These are phyloP conservation scores for Metschnikowia rubicola DNA, from an alignment of 805 yeast genomes.

Conservation along the genomic window DNA sequence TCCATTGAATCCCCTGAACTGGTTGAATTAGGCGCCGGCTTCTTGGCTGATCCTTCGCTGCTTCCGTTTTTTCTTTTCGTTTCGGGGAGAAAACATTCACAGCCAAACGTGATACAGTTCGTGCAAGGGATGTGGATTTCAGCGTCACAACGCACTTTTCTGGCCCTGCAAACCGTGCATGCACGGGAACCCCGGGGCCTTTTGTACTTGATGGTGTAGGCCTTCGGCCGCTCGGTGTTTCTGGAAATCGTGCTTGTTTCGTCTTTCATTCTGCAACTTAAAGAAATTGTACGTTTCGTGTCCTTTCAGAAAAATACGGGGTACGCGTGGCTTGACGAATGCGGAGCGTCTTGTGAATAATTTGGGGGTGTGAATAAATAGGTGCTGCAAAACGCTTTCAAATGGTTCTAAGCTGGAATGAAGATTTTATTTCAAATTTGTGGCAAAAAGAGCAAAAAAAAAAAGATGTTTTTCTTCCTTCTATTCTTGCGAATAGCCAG, in stretches of 20 bases:
- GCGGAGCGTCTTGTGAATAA: too few relatives aligned
- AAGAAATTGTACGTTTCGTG: neutral
- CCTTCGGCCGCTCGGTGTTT: slow-evolving; percentile 13
- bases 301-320: too few relatives aligned
- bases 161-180: slow-evolving; percentile 70
- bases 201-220: slow-evolving; percentile 45
- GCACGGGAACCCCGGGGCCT: slow-evolving; percentile 67
- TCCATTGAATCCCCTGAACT: neutral
- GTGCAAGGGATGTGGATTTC: slow-evolving; percentile 51
- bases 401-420: too few relatives aligned
- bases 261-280: neutral
- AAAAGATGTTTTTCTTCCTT: too few relatives aligned
- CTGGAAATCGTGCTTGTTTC: neutral
- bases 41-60: neutral
- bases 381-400: too few relatives aligned
- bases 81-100: slow-evolving; percentile 68
- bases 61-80: slow-evolving; percentile 42
- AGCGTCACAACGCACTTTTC: slow-evolving; percentile 81
- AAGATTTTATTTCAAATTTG: too few relatives aligned
- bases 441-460: too few relatives aligned
- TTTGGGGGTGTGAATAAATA: too few relatives aligned
- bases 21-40: slow-evolving; percentile 3
- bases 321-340: too few relatives aligned
- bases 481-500: too few relatives aligned
- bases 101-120: slow-evolving; percentile 67